phyloP scores from a whole-genome alignment of 2,329 filamentous ascomycete genomes.

The Fusarium decemcellulare region DNA sequence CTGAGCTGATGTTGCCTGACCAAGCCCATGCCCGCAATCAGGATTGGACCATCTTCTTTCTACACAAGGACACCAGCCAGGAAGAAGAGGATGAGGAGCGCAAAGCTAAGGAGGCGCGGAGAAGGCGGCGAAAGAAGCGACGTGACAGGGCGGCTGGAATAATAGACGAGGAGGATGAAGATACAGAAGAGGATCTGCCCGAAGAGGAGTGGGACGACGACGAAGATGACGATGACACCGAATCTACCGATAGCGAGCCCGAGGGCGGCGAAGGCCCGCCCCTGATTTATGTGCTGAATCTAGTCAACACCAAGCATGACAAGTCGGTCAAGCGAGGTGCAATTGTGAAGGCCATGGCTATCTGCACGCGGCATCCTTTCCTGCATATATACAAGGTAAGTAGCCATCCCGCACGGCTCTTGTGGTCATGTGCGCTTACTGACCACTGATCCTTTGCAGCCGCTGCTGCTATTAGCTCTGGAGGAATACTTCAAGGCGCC shows the following conservation, averaged over 20 bases:
- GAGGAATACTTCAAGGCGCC: slow-evolving; percentile 98
- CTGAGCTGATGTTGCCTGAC: slow-evolving; percentile 98
- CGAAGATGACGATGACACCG: slow-evolving; percentile 64
- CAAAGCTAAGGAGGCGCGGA: slow-evolving; percentile 68
- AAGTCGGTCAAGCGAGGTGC: slow-evolving; percentile 93
- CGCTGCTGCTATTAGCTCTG: slow-evolving; percentile 88
- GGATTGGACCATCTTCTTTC: slow-evolving; percentile 99
- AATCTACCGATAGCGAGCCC: slow-evolving; percentile 73
- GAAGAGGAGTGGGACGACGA: slow-evolving; percentile 65
- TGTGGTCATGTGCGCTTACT: slow-evolving; percentile 22
- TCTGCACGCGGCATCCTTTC: slow-evolving; percentile 97
- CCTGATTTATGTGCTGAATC: slow-evolving; percentile 94
- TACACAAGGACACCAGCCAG: slow-evolving; percentile 93
- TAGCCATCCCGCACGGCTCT: slow-evolving; percentile 24
- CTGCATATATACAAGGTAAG: slow-evolving; percentile 96
- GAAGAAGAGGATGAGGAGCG: slow-evolving; percentile 84
- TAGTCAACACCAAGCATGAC: slow-evolving; percentile 99
- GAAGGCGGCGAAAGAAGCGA: slow-evolving; percentile 64
- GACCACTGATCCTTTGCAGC: slow-evolving; percentile 63
- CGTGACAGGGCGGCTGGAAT: slow-evolving; percentile 66
- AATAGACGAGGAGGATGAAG: slow-evolving; percentile 59
- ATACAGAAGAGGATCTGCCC: slow-evolving; percentile 59
- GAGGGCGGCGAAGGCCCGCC: slow-evolving; percentile 87
- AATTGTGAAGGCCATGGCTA: slow-evolving; percentile 98
- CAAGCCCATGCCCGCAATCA: slow-evolving; percentile 95